These are phyloP conservation scores for Pseudodiploospora longispora DNA, from an alignment of 2,329 filamentous ascomycete genomes.

Conservation along the genomic window DNA sequence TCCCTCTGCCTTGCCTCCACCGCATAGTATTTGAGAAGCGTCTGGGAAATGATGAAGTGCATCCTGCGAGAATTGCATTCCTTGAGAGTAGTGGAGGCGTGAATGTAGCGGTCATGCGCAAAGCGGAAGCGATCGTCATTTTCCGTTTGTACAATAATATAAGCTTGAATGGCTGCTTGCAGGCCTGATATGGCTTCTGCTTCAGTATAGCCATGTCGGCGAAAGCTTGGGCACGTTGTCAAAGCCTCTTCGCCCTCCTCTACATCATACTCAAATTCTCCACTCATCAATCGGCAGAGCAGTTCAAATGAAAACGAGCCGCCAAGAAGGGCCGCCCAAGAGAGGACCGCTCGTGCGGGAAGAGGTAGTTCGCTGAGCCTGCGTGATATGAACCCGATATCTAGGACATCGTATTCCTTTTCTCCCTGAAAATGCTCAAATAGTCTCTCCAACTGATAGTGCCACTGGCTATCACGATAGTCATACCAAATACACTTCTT, in stretches of 20 bases:
- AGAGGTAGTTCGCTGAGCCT: conserved; percentile 68
- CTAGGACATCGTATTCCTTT: conserved; percentile 69
- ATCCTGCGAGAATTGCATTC: conserved; percentile 67
- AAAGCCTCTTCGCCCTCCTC: conserved; percentile 35
- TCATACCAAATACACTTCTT: conserved; percentile 89
- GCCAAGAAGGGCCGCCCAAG: conserved; percentile 80
- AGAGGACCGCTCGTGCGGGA: conserved; percentile 68
- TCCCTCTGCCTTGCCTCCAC: conserved; percentile 58
- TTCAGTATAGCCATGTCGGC: conserved; percentile 41
- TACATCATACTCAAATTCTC: conserved; percentile 54
- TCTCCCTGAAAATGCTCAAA: conserved; percentile 79
- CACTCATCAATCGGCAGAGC: conserved; percentile 67
- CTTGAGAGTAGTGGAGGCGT: conserved; percentile 61
- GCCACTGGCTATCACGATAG: conserved; percentile 74
- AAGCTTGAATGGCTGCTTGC: conserved; percentile 73
- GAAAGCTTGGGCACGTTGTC: background rate
- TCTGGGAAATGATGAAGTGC: conserved; percentile 84
- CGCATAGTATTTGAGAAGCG: conserved; percentile 63
- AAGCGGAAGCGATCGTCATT: conserved; percentile 84
- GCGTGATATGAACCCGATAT: conserved; percentile 73
- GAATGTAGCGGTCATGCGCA: conserved; percentile 78
- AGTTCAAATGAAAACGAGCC: conserved; percentile 77
- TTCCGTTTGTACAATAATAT: conserved; percentile 72
- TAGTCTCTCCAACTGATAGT: conserved; percentile 75
- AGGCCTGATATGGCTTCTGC: conserved; percentile 67